Base-by-base conservation (phyloP, 2,329 filamentous ascomycete species). In the Neopestalotiopsis sp. region DNA sequence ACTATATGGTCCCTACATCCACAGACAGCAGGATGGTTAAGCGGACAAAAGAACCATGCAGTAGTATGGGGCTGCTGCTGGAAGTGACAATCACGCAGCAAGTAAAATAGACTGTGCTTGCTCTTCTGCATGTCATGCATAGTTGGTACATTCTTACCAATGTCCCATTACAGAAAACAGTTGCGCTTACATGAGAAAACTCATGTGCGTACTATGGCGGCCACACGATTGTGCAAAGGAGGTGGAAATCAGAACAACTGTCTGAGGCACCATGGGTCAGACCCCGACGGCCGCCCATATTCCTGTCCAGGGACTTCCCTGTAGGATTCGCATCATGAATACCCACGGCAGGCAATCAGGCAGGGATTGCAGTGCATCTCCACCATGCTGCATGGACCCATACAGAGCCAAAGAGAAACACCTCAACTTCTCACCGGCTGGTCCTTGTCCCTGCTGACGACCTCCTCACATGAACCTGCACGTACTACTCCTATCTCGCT, bases 1-100 rank as follows among this genome's bases (percentile, higher is more conserved):
- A 49, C n/a, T 49, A 13, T 49, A 49, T 49, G 4, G 24, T 49
- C n/a, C 42, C n/a, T n/a, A 14, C 7, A 13, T n/a, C n/a, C 13
- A 49, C n/a, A 17, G 45, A 20, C 34, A 52, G 45, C 7, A 52
- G 45, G 45, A 52, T n/a, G n/a, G 45, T 17, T n/a, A 9, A 28
- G 45, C 45, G n/a, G n/a, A 52, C 45, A 52, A 52, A 52, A 52
- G 45, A 52, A 52, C 45, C 45, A 52, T 52, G 45, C 45, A 52
- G 17, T 17, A 3, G n/a, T 17, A 52, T 52, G 45, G 45, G 45
- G 45, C 45, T 52, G 45, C n/a, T 52, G 34, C 34, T 38, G 10
- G 34, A 38, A 38, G 10, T 6, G 6, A 38, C 34, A 38, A 38
- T 38, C 34, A 38, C 34, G 10, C 34, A 38, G 10, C 34, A 10